Evolutionary conservation across 2,329 filamentous ascomycete species (phyloP), one percentile per base, ranked within the genome.

Genomic region (Sphaerulina vaccinii): DNA sequence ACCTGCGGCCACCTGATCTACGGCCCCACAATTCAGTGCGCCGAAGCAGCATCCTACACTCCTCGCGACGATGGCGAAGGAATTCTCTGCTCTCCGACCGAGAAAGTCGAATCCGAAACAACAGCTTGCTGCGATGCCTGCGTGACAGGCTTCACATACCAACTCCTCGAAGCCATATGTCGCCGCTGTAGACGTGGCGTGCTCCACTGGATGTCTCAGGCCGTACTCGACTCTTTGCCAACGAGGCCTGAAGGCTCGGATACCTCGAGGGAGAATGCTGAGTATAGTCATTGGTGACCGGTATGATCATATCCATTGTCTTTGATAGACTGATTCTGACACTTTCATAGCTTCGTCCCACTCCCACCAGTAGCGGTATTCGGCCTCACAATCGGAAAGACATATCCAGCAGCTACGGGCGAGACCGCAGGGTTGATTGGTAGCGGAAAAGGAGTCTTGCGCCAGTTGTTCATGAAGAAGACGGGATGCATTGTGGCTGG

Each of bases 381-480:
- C 13, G 40, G 35, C 8, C 56, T 46, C 9, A 53, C 32, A 41
- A 55, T 55, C 19, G 61, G 57, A 46, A 68, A 68, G 24, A 70
- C 61, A 51, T 77, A 77, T 1, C 75, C 75, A 22, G 68, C 71
- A 8, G 74, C 74, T 2, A 72, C 73, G 3, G 75, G 75, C 59
- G 62, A 75, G 55, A 69, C 68, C 1, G 65, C 68, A 18, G 67
- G 65, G 37, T 68, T 68, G 13, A 68, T 57, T 10, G 70, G 71
- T 52, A 75, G 61, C 0, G 72, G 65, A 18, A 77, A 73, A 4
- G 82, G 79, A 2, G 79, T 75, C 61, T 78, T 80, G 52, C 79
- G 79, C 44, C 88, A 71, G 45, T 77, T 76, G 23, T 81, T 74
- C 0, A 86, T 87, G 71, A 90, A 90, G 71, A 91, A 91, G 1